These are phyloP conservation scores for Candida chilensis DNA, from an alignment of 805 yeast species.

Conservation along the genomic window DNA sequence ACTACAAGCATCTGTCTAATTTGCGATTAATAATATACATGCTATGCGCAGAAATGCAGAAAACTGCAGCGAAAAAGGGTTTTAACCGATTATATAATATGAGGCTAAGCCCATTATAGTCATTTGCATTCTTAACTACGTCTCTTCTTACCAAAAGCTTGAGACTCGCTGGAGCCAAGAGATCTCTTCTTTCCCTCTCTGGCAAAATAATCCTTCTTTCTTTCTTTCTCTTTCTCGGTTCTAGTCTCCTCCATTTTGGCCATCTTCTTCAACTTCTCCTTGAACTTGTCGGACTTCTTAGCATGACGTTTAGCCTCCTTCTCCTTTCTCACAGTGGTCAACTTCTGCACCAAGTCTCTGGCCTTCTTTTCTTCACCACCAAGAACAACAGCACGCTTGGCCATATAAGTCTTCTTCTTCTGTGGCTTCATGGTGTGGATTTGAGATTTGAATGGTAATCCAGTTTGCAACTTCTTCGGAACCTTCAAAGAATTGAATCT, in stretches of 20 bases:
- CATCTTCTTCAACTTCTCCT: constrained; percentile 62
- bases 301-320: constrained; percentile 71
- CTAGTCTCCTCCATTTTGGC: constrained; percentile 68
- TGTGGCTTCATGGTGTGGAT: constrained; percentile 83
- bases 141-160: constrained; percentile 14
- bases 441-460: constrained; percentile 89
- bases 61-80: too few relatives aligned
- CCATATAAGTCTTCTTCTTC: constrained; percentile 69
- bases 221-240: constrained; percentile 68
- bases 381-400: constrained; percentile 87
- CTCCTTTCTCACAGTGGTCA: constrained; percentile 75
- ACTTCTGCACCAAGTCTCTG: constrained; percentile 78
- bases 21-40: too few relatives aligned
- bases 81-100: too few relatives aligned
- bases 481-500: constrained; percentile 83
- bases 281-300: constrained; percentile 69
- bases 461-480: constrained; percentile 68
- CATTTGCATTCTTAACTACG: background rate
- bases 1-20: too few relatives aligned
- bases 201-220: constrained; percentile 81
- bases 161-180: constrained; percentile 15
- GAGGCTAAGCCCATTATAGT: too few relatives aligned
- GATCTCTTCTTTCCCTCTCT: constrained; percentile 60
- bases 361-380: constrained; percentile 93
- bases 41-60: too few relatives aligned